phyloP scores from a whole-genome alignment of 2,329 filamentous ascomycete genomes.

The Chaetomium sp. region DNA sequence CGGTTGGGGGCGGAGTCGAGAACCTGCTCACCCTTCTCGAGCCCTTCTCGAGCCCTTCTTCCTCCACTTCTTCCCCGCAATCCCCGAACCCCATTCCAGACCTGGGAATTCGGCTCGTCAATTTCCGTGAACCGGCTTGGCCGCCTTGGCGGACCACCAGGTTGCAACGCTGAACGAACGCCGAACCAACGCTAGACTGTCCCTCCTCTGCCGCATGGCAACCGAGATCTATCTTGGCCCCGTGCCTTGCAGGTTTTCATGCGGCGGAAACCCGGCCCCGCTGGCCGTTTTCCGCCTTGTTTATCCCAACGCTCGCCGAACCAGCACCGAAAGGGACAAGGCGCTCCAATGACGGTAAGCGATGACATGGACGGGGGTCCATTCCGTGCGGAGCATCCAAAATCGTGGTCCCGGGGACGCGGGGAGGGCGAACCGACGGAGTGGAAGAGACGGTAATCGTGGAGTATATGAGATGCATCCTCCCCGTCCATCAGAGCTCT shows the following conservation, averaged over 20 bases:
- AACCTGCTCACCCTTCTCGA: neutral
- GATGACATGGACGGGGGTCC: neutral
- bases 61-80: conserved; percentile 13
- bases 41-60: neutral
- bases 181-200: neutral
- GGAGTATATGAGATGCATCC: conserved; percentile 1
- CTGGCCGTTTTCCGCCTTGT: conserved; percentile 16
- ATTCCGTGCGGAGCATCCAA: conserved; percentile 10
- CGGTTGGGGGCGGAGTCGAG: neutral
- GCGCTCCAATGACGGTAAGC: conserved; percentile 12
- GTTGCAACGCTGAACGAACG: conserved; percentile 7
- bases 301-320: neutral
- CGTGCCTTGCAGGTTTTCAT: conserved; percentile 18
- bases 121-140: conserved; percentile 21
- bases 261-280: conserved; percentile 21
- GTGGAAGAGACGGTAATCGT: neutral
- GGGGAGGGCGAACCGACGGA: conserved; percentile 7
- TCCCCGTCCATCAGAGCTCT: neutral
- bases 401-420: conserved; percentile 3
- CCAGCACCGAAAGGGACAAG: neutral
- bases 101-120: conserved; percentile 24
- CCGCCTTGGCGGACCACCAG: conserved; percentile 12
- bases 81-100: conserved; percentile 9
- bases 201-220: neutral
- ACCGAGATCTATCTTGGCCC: conserved; percentile 6